Conservation (phyloP, 2,329 filamentous ascomycete genomes). For the Aspergillus eucalypticola region DNA sequence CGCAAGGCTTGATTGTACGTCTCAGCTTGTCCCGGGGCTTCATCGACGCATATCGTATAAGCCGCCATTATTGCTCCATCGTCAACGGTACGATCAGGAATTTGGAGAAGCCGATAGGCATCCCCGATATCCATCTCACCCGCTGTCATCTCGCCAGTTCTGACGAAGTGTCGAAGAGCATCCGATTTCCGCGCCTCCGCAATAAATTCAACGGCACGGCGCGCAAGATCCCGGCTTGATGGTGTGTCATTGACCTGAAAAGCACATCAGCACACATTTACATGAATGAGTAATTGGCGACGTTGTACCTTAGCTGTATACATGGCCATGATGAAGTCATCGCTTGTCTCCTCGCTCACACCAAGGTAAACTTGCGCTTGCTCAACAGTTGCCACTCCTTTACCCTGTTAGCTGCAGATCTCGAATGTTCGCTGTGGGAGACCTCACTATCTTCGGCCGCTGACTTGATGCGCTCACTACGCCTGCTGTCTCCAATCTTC, state of each 20-base stretch:
- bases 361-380: conserved; percentile 65
- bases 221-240: conserved; percentile 51
- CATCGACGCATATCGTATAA: conserved; percentile 49
- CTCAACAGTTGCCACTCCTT: conserved; percentile 60
- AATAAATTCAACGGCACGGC: conserved; percentile 60
- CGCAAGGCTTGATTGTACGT: conserved; percentile 50
- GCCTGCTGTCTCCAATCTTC: conserved; percentile 60
- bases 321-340: conserved; percentile 61
- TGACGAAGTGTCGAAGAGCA: conserved; percentile 54
- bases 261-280: conserved; percentile 8
- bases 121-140: conserved; percentile 58
- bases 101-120: conserved; percentile 54
- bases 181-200: conserved; percentile 60
- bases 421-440: conserved; percentile 10
- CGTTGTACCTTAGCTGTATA: conserved; percentile 55
- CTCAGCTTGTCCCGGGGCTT: conserved; percentile 48
- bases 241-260: conserved; percentile 54
- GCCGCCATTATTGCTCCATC: conserved; percentile 53
- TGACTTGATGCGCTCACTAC: conserved; percentile 59
- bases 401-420: background rate
- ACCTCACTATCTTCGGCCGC: conserved; percentile 57
- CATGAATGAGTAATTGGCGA: background rate
- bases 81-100: conserved; percentile 53
- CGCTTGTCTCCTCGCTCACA: conserved; percentile 50
- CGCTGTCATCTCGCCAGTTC: conserved; percentile 52